Evolutionary conservation across 2,329 filamentous ascomycete genomes (phyloP).

Genomic region (Colletotrichum magnum): DNA sequence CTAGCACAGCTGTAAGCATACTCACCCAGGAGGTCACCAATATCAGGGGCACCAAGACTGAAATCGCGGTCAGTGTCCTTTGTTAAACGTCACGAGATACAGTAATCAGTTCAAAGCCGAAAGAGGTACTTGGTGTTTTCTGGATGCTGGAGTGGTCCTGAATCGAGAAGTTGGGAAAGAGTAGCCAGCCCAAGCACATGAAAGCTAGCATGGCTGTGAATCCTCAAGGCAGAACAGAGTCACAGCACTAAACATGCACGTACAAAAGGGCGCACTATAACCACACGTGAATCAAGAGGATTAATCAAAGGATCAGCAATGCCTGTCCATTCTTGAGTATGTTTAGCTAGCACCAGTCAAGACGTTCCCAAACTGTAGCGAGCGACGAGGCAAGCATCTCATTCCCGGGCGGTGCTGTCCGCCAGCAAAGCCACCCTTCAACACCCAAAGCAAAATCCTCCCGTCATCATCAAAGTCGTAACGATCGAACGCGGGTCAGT

Average conservation of each 20-base stretch:
- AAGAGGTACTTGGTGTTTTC: no score
- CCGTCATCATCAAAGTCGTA: constrained; percentile 40
- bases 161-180: no score
- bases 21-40: no score
- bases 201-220: no score
- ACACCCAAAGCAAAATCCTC: constrained; percentile 22
- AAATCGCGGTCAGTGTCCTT: no score
- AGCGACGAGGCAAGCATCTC: constrained; percentile 30
- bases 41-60: no score
- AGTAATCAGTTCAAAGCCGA: no score
- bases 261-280: neutral
- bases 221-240: neutral
- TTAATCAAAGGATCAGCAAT: constrained; percentile 20
- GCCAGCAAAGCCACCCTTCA: constrained; percentile 12
- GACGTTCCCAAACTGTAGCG: constrained; percentile 23
- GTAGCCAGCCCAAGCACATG: neutral
- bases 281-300: neutral
- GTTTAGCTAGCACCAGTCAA: constrained; percentile 36
- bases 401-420: neutral
- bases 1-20: no score
- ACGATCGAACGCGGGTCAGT: constrained; percentile 40
- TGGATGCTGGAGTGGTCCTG: no score
- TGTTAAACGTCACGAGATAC: no score
- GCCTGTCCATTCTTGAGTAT: constrained; percentile 34
- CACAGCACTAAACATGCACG: neutral